phyloP scores from a whole-genome alignment of 2,329 filamentous ascomycete species.

The Beauveria rudraprayagi region DNA sequence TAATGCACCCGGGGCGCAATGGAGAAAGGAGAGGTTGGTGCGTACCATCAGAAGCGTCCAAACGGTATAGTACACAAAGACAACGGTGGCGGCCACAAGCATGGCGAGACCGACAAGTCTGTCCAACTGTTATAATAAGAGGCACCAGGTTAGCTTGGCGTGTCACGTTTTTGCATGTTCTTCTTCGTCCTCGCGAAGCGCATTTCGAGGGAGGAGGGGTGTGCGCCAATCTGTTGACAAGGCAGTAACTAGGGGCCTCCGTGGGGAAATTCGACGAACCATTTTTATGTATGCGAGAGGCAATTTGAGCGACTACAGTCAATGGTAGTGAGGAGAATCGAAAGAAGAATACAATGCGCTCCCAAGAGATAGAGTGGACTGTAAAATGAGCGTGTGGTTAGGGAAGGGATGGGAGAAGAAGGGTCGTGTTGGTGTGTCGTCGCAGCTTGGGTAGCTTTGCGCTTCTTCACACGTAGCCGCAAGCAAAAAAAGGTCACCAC shows the following conservation, averaged over 20 bases:
- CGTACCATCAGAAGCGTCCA: conserved; percentile 96
- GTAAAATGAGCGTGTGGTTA: conserved; percentile 10
- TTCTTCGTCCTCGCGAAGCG: not conserved
- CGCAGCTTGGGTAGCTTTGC: conserved; percentile 1
- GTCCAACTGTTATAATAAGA: conserved; percentile 62
- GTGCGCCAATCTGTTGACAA: not conserved
- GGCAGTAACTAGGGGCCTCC: not conserved
- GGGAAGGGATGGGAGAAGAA: not conserved
- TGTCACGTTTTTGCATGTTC: not conserved
- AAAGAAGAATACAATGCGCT: not conserved
- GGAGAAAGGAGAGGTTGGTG: conserved; percentile 11
- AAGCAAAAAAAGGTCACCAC: conserved; percentile 1
- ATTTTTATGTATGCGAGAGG: conserved; percentile 1
- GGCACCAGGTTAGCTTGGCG: not conserved
- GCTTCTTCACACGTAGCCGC: conserved; percentile 8
- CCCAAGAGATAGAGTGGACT: not conserved
- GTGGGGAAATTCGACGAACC: not conserved
- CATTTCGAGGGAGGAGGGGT: not conserved
- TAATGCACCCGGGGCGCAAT: not conserved
- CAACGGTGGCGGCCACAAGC: conserved; percentile 56
- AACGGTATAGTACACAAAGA: conserved; percentile 83
- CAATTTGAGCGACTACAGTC: conserved; percentile 2
- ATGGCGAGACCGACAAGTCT: conserved; percentile 65
- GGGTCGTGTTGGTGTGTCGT: conserved; percentile 1
- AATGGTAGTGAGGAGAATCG: not conserved